phyloP scores from a whole-genome alignment of 257 asterid species.

The Ballota nigra region DNA sequence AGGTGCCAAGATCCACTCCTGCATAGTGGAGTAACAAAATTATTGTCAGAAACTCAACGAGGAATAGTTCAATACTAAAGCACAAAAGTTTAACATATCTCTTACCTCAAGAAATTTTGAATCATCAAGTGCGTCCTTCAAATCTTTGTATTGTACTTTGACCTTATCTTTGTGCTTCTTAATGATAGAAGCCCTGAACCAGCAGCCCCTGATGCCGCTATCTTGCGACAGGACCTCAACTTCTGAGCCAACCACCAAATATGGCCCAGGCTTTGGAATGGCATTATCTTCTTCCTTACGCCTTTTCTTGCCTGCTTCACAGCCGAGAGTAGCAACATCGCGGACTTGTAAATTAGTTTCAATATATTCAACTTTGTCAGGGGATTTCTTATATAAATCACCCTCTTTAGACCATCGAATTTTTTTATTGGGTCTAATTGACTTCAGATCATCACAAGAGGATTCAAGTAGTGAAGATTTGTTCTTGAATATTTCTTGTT shows the following conservation, averaged over 20 bases:
- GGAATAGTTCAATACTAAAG: background rate
- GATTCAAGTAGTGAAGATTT: slow-evolving; percentile 23
- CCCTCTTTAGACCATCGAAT: slow-evolving; percentile 47
- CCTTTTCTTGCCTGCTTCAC: too few species aligned
- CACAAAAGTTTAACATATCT: background rate
- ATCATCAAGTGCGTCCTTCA: slow-evolving; percentile 76
- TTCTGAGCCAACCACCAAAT: slow-evolving; percentile 54
- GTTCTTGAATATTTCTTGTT: slow-evolving; percentile 50
- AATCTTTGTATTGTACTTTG: slow-evolving; percentile 66
- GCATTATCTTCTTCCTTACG: slow-evolving; percentile 24
- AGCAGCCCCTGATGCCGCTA: slow-evolving; percentile 90
- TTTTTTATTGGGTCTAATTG: slow-evolving; percentile 58
- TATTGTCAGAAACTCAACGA: background rate
- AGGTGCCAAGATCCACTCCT: slow-evolving; percentile 82
- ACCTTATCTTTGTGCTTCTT: slow-evolving; percentile 71
- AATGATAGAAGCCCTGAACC: slow-evolving; percentile 75
- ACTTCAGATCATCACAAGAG: slow-evolving; percentile 27
- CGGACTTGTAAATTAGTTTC: background rate
- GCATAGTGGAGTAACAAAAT: slow-evolving; percentile 4
- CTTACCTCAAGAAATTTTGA: slow-evolving; percentile 67
- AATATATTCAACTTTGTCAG: slow-evolving; percentile 15
- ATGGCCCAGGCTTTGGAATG: slow-evolving; percentile 11
- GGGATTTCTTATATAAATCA: slow-evolving; percentile 27
- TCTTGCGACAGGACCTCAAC: slow-evolving; percentile 85
- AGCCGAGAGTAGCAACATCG: too few species aligned